Evolutionary conservation across 2,329 filamentous ascomycete species (phyloP).

Genomic region (Xylogone sp.): DNA sequence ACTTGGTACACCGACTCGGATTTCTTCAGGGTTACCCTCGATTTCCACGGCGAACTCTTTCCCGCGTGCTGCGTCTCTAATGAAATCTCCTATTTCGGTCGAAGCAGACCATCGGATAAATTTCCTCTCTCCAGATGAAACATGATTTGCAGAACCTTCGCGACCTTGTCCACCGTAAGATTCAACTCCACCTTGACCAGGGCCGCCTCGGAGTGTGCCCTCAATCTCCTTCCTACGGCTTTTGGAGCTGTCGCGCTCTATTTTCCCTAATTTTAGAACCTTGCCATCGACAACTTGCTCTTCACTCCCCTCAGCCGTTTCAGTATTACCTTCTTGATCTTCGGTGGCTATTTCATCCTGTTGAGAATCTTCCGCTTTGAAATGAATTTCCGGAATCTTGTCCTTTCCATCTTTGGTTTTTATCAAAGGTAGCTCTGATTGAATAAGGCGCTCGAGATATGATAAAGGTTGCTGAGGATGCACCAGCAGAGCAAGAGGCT

Average conservation of each 20-base stretch:
- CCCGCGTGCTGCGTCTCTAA: conserved; percentile 80
- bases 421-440: conserved; percentile 72
- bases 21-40: conserved; percentile 63
- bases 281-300: conserved; percentile 47
- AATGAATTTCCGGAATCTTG: conserved; percentile 70
- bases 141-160: conserved; percentile 33
- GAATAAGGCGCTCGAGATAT: conserved; percentile 84
- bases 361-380: conserved; percentile 73
- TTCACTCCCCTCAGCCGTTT: conserved; percentile 36
- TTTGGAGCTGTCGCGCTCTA: conserved; percentile 12
- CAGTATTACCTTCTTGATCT: conserved; percentile 21
- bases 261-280: conserved; percentile 30
- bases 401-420: conserved; percentile 59
- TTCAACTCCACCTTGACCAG: conserved; percentile 58
- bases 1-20: conserved; percentile 77
- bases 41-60: conserved; percentile 83
- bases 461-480: conserved; percentile 90
- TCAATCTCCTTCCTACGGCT: conserved; percentile 35
- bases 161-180: conserved; percentile 68
- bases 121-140: conserved; percentile 31
- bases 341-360: conserved; percentile 46
- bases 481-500: conserved; percentile 78
- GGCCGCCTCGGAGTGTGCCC: conserved; percentile 40
- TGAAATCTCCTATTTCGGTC: conserved; percentile 92
- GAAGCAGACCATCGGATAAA: conserved; percentile 87